Evolutionary conservation across 371 early-diverging fungal genomes (phyloP).

Genomic region (Choanephora cucurbitarum): DNA sequence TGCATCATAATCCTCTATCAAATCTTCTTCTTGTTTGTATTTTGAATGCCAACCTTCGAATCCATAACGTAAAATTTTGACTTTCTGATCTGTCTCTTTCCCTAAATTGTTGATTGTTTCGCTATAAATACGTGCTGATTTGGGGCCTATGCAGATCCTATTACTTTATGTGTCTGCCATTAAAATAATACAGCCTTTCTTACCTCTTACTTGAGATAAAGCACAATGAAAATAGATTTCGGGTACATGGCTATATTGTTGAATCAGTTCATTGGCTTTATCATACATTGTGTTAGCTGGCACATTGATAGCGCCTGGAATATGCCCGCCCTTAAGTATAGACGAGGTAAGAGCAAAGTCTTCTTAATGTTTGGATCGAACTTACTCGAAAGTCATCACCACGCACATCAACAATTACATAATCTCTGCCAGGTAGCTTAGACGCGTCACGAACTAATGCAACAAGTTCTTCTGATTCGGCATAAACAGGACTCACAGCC

Average conservation of each 20-base stretch:
- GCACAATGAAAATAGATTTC: slow-evolving; percentile 84
- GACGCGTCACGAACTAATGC: slow-evolving; percentile 55
- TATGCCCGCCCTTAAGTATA: slow-evolving; percentile 74
- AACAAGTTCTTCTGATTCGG: slow-evolving; percentile 64
- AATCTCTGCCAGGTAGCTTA: slow-evolving; percentile 64
- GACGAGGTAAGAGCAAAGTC: not conserved
- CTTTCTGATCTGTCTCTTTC: slow-evolving; percentile 29
- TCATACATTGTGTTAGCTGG: slow-evolving; percentile 66
- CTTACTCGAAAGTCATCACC: slow-evolving; percentile 72
- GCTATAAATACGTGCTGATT: slow-evolving; percentile 75
- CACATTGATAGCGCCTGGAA: slow-evolving; percentile 76
- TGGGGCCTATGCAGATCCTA: no score
- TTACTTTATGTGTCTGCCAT: no score
- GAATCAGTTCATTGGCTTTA: slow-evolving; percentile 46
- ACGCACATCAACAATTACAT: slow-evolving; percentile 81
- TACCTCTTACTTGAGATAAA: slow-evolving; percentile 77
- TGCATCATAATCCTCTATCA: slow-evolving; percentile 67
- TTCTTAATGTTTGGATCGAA: no score
- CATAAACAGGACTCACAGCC: slow-evolving; percentile 33
- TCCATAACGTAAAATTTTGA: slow-evolving; percentile 68
- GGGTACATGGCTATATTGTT: slow-evolving; percentile 61
- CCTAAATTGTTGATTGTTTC: slow-evolving; percentile 52
- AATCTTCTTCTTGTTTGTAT: slow-evolving; percentile 51
- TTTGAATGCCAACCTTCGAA: slow-evolving; percentile 71
- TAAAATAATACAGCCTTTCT: no score